Conservation (phyloP, 1,284 basidiomycete genomes). For the Cutaneotrichosporon sp. region DNA sequence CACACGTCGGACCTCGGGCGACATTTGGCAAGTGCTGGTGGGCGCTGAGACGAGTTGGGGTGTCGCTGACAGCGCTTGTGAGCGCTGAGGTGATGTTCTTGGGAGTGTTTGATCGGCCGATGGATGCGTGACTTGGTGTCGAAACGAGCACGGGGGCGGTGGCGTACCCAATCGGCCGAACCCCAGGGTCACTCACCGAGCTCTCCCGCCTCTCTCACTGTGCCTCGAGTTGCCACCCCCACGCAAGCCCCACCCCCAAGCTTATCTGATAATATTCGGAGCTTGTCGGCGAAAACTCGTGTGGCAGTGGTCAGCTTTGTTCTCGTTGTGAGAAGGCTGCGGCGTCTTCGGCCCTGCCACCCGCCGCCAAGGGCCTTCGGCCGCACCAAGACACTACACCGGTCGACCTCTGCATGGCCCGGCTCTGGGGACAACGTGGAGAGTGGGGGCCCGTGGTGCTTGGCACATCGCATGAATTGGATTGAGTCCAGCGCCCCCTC, state of each 20-base stretch:
- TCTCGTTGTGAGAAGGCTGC: too few relatives aligned
- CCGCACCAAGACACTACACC: too few relatives aligned
- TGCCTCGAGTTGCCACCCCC: neutral
- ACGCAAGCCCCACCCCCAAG: neutral
- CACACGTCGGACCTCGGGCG: neutral
- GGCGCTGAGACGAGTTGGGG: neutral
- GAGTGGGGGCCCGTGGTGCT: too few relatives aligned
- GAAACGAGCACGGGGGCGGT: neutral
- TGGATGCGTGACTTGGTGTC: neutral
- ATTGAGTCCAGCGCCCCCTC: too few relatives aligned
- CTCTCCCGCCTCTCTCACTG: neutral
- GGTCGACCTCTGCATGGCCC: too few relatives aligned
- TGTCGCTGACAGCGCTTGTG: neutral
- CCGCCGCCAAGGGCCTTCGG: too few relatives aligned
- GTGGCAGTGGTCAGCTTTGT: neutral
- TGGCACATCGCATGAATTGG: too few relatives aligned
- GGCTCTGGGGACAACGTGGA: too few relatives aligned
- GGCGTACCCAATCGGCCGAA: neutral
- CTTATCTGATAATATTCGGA: neutral
- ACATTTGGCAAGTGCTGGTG: neutral
- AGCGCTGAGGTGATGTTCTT: neutral
- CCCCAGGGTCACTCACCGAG: neutral
- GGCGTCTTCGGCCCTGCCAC: too few relatives aligned
- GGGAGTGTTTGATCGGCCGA: neutral
- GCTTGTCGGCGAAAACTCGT: neutral